A percentile compares a stretch with the other conserved stretches of the same genome.
phyloP scores from a whole-genome alignment of 371 early-diverging fungal genomes.

The Mucor piriformis region DNA sequence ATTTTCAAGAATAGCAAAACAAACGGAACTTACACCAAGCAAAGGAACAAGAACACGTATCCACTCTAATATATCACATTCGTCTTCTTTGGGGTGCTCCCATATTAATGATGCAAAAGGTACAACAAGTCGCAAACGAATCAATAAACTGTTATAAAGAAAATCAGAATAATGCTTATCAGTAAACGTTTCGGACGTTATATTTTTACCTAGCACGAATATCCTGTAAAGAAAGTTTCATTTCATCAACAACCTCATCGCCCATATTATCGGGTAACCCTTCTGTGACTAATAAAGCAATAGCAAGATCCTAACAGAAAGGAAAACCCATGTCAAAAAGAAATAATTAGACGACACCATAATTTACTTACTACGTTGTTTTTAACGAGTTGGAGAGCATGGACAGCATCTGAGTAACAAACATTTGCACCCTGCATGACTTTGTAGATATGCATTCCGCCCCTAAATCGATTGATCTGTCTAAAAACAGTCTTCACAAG shows the following conservation, averaged over 20 bases:
- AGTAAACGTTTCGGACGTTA: not conserved
- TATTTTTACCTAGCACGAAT: conserved; percentile 40
- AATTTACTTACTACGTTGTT: conserved; percentile 39
- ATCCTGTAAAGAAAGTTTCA: conserved; percentile 41
- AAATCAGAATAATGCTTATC: not conserved
- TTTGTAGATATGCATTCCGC: conserved; percentile 43
- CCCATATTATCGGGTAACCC: conserved; percentile 29
- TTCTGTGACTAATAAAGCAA: conserved; percentile 42
- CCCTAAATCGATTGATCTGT: conserved; percentile 54
- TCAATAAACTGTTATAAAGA: conserved; percentile 34
- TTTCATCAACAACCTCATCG: conserved; percentile 13
- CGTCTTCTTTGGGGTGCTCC: conserved; percentile 53
- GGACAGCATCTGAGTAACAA: conserved; percentile 52
- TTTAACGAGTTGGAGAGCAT: conserved; percentile 38
- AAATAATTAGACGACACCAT: not conserved
- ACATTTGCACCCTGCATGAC: conserved; percentile 56
- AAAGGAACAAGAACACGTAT: conserved; percentile 38
- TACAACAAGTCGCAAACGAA: conserved; percentile 57
- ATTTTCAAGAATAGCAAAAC: not conserved
- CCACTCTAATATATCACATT: conserved; percentile 56
- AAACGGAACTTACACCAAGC: conserved; percentile 36
- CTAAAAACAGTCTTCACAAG: conserved; percentile 52
- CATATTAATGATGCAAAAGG: conserved; percentile 61
- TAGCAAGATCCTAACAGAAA: conserved; percentile 37
- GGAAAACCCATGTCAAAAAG: not conserved